Evolutionary conservation across 768 basidiomycete genomes (phyloP).

Genomic region (Tremella mesenterica): DNA sequence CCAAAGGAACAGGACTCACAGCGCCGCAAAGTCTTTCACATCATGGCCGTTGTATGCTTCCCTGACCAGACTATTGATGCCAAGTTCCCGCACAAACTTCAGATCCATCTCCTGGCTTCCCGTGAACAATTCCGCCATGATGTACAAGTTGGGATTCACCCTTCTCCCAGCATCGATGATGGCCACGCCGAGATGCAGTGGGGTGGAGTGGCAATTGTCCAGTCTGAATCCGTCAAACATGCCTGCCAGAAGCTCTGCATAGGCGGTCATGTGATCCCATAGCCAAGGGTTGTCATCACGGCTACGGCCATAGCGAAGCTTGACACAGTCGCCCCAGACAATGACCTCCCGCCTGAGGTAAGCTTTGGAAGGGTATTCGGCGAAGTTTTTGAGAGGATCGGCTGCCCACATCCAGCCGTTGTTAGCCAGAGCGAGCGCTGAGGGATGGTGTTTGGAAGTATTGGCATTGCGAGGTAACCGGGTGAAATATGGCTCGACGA

Average conservation of each 20-base stretch:
- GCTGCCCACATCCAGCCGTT: slow-evolving; percentile 99
- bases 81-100: slow-evolving; percentile 79
- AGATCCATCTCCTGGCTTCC: slow-evolving; percentile 90
- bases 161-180: slow-evolving; percentile 86
- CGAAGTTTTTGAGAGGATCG: slow-evolving; percentile 89
- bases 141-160: slow-evolving; percentile 83
- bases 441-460: slow-evolving; percentile 49
- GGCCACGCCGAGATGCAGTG: slow-evolving; percentile 85
- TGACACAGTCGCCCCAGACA: slow-evolving; percentile 97
- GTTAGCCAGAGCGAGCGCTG: slow-evolving; percentile 74
- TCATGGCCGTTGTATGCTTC: slow-evolving; percentile 81
- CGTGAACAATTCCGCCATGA: slow-evolving; percentile 94
- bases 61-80: slow-evolving; percentile 85
- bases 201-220: slow-evolving; percentile 98
- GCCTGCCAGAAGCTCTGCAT: slow-evolving; percentile 68
- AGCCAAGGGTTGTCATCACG: slow-evolving; percentile 83
- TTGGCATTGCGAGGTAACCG: slow-evolving; percentile 53
- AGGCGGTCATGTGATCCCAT: slow-evolving; percentile 81
- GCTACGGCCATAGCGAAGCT: slow-evolving; percentile 79
- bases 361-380: slow-evolving; percentile 79
- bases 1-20: slow-evolving; percentile 43
- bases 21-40: slow-evolving; percentile 78
- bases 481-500: slow-evolving; percentile 90
- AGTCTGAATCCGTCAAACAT: slow-evolving; percentile 93
- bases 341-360: slow-evolving; percentile 95